phyloP scores from a whole-genome alignment of 148 eudicot genomes.

The Rhododendron ovatum region DNA sequence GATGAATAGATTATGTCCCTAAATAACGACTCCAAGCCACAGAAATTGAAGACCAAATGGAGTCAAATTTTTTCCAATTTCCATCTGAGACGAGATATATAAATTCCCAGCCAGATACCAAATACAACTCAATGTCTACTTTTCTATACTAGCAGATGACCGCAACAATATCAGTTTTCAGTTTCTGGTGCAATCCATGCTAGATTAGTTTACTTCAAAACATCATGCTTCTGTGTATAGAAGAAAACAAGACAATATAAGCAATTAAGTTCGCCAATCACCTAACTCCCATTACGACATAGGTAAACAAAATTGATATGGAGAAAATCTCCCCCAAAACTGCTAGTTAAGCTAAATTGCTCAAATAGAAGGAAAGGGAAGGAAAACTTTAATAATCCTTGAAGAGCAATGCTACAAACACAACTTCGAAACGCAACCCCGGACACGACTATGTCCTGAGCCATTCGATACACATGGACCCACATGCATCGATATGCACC shows the following conservation, averaged over 20 bases:
- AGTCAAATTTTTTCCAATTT: background rate
- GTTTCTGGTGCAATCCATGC: background rate
- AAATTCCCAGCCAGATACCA: background rate
- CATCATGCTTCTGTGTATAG: background rate
- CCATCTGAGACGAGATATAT: background rate
- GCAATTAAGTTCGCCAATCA: background rate
- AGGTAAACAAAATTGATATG: background rate
- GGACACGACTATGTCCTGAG: background rate
- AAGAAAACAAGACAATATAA: background rate
- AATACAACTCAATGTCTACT: background rate
- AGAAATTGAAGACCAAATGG: background rate
- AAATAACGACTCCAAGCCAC: background rate
- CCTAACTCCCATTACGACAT: background rate
- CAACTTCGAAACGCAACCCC: background rate
- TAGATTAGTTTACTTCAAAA: background rate
- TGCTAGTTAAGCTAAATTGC: background rate
- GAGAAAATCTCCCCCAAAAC: background rate
- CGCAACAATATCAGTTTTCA: background rate
- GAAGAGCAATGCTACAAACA: background rate
- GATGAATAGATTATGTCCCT: background rate
- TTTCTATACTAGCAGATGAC: background rate
- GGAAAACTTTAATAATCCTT: background rate
- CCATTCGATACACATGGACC: background rate
- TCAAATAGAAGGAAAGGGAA: background rate
- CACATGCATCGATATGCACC: background rate